These are phyloP conservation scores for Entelexis sorbosivorans DNA, from an alignment of 1,139 yeast genomes.

Conservation along the genomic window DNA sequence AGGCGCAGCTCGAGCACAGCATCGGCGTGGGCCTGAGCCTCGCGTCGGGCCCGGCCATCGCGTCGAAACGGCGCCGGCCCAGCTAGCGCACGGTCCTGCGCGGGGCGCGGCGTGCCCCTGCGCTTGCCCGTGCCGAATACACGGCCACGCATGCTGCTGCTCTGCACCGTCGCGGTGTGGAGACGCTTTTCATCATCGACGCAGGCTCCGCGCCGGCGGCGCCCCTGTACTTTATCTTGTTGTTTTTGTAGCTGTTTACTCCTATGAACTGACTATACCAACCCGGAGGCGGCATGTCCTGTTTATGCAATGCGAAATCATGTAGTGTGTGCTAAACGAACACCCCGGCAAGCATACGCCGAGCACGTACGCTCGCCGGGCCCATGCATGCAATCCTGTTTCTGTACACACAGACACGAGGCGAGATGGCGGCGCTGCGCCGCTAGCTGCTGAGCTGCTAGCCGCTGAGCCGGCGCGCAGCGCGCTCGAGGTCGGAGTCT, in stretches of 20 bases:
- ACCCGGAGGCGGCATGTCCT: not conserved
- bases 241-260: too few relatives aligned
- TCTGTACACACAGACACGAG: not conserved
- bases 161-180: too few relatives aligned
- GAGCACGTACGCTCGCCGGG: not conserved
- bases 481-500: constrained; percentile 1
- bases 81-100: too few relatives aligned
- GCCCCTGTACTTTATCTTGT: not conserved
- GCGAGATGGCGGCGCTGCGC: too few relatives aligned
- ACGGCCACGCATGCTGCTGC: too few relatives aligned
- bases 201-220: too few relatives aligned
- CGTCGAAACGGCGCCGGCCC: constrained; percentile 12
- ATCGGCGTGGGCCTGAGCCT: constrained; percentile 9
- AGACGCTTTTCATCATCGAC: too few relatives aligned
- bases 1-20: constrained; percentile 5
- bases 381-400: not conserved
- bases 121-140: too few relatives aligned
- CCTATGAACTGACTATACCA: too few relatives aligned
- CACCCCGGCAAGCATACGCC: not conserved
- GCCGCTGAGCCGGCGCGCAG: constrained; percentile 1
- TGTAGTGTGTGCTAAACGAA: not conserved
- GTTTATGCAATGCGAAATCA: not conserved
- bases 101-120: too few relatives aligned
- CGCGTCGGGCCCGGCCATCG: constrained; percentile 9
- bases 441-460: not conserved